Evolutionary conservation across 108 stramenopile species (phyloP).

Genomic region (Skeletonema potamos): DNA sequence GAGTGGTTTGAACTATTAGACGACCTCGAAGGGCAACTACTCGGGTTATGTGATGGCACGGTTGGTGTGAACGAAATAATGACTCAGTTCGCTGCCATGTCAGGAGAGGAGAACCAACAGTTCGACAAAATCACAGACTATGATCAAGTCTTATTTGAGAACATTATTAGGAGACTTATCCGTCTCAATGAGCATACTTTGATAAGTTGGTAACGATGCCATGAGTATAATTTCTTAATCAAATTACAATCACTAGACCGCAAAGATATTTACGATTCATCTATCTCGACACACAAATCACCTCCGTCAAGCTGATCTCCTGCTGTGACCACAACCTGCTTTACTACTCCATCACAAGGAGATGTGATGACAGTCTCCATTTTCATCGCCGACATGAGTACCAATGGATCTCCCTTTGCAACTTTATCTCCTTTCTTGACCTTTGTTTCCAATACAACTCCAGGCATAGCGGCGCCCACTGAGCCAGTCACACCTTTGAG

Average conservation of each 20-base stretch:
- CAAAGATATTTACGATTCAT: slow-evolving; percentile 31
- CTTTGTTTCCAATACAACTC: slow-evolving; percentile 91
- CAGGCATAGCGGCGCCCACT: slow-evolving; percentile 95
- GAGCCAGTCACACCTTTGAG: slow-evolving; percentile 48
- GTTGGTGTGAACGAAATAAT: slow-evolving; percentile 72
- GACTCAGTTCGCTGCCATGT: slow-evolving; percentile 60
- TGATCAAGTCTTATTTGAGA: slow-evolving; percentile 63
- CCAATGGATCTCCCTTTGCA: slow-evolving; percentile 85
- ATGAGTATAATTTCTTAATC: background rate
- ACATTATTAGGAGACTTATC: slow-evolving; percentile 67
- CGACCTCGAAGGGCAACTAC: slow-evolving; percentile 82
- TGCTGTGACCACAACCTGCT: slow-evolving; percentile 72
- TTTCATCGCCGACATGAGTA: slow-evolving; percentile 94
- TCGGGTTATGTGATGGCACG: slow-evolving; percentile 79
- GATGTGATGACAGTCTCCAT: slow-evolving; percentile 95
- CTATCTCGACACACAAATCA: slow-evolving; percentile 91
- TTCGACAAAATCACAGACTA: slow-evolving; percentile 51
- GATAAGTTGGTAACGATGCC: slow-evolving; percentile 71
- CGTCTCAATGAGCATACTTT: slow-evolving; percentile 79
- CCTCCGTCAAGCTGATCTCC: slow-evolving; percentile 89
- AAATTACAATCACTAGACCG: background rate
- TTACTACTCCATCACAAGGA: slow-evolving; percentile 80
- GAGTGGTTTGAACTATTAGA: slow-evolving; percentile 78
- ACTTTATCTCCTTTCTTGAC: slow-evolving; percentile 88
- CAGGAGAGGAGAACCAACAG: slow-evolving; percentile 39